Percentiles rank a stretch among this genome's conserved stretches.
These are phyloP conservation scores for Ballota nigra DNA, from an alignment of 257 asterid genomes.

Conservation along the genomic window DNA sequence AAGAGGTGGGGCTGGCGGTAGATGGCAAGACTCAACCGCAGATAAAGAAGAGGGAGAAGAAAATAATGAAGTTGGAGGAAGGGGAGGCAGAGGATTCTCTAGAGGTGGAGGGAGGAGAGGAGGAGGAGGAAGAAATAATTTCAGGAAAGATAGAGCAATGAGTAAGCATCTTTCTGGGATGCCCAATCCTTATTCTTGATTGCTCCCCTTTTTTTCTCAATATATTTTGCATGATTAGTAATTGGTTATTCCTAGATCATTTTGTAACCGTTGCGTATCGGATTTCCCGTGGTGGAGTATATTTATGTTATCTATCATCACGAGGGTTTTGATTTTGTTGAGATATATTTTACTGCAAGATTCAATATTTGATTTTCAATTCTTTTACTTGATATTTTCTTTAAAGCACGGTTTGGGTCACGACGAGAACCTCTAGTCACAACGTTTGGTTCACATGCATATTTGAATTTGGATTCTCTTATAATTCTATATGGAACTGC, in stretches of 20 bases:
- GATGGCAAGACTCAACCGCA: conserved; percentile 20
- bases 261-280: neutral
- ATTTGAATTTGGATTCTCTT: too few relatives aligned
- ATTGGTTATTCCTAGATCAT: neutral
- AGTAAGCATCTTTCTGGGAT: conserved; percentile 73
- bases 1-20: conserved; percentile 14
- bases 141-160: conserved; percentile 66
- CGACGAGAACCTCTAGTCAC: too few relatives aligned
- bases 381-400: too few relatives aligned
- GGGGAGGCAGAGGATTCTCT: conserved; percentile 33
- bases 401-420: too few relatives aligned
- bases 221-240: neutral
- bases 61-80: conserved; percentile 31
- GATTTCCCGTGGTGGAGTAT: too few relatives aligned
- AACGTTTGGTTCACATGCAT: too few relatives aligned
- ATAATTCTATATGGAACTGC: too few relatives aligned
- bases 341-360: neutral
- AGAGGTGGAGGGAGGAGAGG: conserved; percentile 63
- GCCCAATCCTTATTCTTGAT: conserved; percentile 41
- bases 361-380: too few relatives aligned
- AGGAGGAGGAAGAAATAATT: conserved; percentile 53
- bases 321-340: too few relatives aligned
- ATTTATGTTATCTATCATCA: neutral
- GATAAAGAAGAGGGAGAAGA: conserved; percentile 26
- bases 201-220: neutral